A percentile compares a stretch with the other conserved stretches of the same genome.
Conservation (phyloP, 1,139 yeast genomes). For the Yarrowia galli region DNA sequence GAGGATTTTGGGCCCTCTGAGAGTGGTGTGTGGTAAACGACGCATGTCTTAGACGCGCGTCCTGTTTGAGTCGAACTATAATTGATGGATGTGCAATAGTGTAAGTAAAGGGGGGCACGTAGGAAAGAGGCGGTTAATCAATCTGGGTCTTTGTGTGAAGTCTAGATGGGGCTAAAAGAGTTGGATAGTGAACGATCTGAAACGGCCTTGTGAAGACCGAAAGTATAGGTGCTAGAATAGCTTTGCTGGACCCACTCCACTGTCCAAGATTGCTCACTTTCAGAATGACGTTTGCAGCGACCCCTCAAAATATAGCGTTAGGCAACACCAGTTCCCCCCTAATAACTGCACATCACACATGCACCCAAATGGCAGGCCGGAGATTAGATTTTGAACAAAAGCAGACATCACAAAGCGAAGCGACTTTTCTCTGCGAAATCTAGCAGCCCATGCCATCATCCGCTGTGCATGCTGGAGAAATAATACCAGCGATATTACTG, state of each 20-base stretch:
- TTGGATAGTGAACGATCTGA: not conserved
- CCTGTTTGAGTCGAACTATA: conserved; percentile 19
- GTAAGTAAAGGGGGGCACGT: no score
- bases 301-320: conserved; percentile 19
- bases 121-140: not conserved
- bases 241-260: not conserved
- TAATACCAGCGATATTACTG: conserved; percentile 6
- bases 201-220: no score
- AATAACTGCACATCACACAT: conserved; percentile 9
- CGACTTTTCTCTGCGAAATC: not conserved
- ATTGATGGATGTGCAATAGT: not conserved
- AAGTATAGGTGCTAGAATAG: not conserved
- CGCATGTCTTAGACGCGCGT: conserved; percentile 38
- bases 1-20: not conserved
- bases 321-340: conserved; percentile 33
- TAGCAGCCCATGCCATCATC: not conserved
- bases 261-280: conserved; percentile 1
- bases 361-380: conserved; percentile 36
- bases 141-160: not conserved
- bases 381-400: conserved; percentile 27
- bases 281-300: conserved; percentile 9
- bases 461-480: conserved; percentile 1
- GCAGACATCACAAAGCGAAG: conserved; percentile 12
- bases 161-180: not conserved
- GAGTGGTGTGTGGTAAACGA: conserved; percentile 26